Percentiles rank a stretch among this genome's conserved stretches.
Conservation (phyloP, 176 grass and related monocot genomes). For the Avena eriantha region DNA sequence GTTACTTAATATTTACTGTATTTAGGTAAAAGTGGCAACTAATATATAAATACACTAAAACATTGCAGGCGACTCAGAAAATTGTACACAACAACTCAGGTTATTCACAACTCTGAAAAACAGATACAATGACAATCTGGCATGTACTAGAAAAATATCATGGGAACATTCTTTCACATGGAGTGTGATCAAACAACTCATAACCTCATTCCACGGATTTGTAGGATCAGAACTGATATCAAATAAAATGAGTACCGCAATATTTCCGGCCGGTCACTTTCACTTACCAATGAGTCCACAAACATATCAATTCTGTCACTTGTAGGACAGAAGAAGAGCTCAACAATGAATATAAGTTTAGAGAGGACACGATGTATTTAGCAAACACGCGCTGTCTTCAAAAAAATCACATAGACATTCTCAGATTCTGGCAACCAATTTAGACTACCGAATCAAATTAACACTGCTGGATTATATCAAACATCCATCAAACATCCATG, state of each 20-base stretch:
- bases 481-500: too few relatives aligned
- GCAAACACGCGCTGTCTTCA: too few relatives aligned
- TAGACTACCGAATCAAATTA: too few relatives aligned
- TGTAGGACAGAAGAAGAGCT: too few relatives aligned
- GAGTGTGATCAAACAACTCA: not conserved
- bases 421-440: too few relatives aligned
- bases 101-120: slow-evolving; percentile 36
- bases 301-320: not conserved
- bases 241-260: not conserved
- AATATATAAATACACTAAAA: not conserved
- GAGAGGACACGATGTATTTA: too few relatives aligned
- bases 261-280: not conserved
- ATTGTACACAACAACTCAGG: not conserved
- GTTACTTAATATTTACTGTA: too few relatives aligned
- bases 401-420: too few relatives aligned
- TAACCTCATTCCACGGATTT: not conserved
- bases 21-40: not conserved
- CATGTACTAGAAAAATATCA: not conserved
- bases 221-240: not conserved
- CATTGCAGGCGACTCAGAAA: not conserved
- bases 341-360: too few relatives aligned
- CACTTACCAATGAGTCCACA: too few relatives aligned
- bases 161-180: not conserved
- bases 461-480: too few relatives aligned
- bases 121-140: not conserved